phyloP scores from a whole-genome alignment of 768 basidiomycete genomes.

The Calocybe cyanea region DNA sequence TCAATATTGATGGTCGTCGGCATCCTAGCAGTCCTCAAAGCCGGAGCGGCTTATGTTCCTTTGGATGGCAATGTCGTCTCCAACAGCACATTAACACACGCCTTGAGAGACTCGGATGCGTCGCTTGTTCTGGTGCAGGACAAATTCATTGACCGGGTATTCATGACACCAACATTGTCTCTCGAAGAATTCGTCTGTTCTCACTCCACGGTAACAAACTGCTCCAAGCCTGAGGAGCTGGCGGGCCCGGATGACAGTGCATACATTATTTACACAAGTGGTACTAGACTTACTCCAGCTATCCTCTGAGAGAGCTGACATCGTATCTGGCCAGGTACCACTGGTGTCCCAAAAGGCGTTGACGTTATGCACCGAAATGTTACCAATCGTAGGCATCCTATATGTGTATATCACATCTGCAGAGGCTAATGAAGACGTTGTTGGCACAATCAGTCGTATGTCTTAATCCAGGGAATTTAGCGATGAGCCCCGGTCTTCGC shows the following conservation, averaged over 20 bases:
- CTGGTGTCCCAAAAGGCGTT: conserved; percentile 55
- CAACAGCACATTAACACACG: conserved; percentile 46
- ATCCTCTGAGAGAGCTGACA: not conserved
- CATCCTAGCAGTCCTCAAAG: conserved; percentile 51
- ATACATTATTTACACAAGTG: conserved; percentile 61
- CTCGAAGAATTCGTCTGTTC: conserved; percentile 30
- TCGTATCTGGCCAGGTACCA: conserved; percentile 38
- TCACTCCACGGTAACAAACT: conserved; percentile 19
- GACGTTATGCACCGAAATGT: conserved; percentile 55
- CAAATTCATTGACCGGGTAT: conserved; percentile 36
- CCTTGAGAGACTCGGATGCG: conserved; percentile 42
- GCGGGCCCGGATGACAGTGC: conserved; percentile 38
- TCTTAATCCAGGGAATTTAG: conserved; percentile 47
- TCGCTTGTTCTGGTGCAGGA: conserved; percentile 37
- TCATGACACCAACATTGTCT: conserved; percentile 22
- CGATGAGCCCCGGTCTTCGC: conserved; percentile 49
- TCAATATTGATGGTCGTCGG: conserved; percentile 51
- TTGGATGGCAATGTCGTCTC: conserved; percentile 55
- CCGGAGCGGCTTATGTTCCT: conserved; percentile 55
- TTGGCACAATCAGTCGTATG: conserved; percentile 24
- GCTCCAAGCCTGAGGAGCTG: conserved; percentile 33
- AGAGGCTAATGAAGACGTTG: too few relatives aligned
- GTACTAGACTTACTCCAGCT: conserved; percentile 26
- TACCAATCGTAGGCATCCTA: conserved; percentile 46
- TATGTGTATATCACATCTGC: not conserved